Conservation (phyloP, 352 stramenopile genomes). For the Pythium volutum region DNA sequence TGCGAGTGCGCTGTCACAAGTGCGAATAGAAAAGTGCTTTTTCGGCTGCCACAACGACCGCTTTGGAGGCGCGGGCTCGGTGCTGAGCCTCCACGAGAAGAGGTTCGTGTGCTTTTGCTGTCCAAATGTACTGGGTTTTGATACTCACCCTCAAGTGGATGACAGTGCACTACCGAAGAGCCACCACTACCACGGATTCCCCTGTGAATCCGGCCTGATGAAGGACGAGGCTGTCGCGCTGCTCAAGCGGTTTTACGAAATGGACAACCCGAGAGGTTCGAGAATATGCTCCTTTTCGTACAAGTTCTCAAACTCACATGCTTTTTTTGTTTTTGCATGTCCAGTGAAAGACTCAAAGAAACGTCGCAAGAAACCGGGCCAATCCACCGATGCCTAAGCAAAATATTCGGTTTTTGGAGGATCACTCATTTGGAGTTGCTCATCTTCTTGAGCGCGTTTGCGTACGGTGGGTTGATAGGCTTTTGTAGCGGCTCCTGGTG, state of each 20-base stretch:
- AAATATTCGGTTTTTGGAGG: background rate
- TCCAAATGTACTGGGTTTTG: conserved; percentile 1
- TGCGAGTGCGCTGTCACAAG: conserved; percentile 75
- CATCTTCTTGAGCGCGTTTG: conserved; percentile 62
- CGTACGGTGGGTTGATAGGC: conserved; percentile 86
- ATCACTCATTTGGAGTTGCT: conserved; percentile 12
- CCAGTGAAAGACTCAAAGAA: conserved; percentile 83
- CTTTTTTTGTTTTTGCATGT: background rate
- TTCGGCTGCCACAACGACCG: conserved; percentile 93
- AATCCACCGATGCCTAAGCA: background rate
- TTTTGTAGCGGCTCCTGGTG: conserved; percentile 80
- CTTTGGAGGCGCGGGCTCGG: conserved; percentile 91
- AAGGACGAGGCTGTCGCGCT: conserved; percentile 83
- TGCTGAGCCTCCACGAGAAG: conserved; percentile 79
- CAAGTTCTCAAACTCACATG: background rate
- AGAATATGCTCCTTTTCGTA: background rate
- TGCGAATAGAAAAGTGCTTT: conserved; percentile 72
- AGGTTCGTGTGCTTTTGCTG: conserved; percentile 24
- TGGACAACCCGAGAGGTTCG: conserved; percentile 82
- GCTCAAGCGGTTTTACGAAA: conserved; percentile 88
- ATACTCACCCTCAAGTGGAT: conserved; percentile 1
- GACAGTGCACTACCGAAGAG: conserved; percentile 38
- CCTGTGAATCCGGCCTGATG: conserved; percentile 64
- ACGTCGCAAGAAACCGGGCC: conserved; percentile 49
- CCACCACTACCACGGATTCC: conserved; percentile 53